Conservation (phyloP, 2,329 filamentous ascomycete genomes). For the Aspergillus sp. region DNA sequence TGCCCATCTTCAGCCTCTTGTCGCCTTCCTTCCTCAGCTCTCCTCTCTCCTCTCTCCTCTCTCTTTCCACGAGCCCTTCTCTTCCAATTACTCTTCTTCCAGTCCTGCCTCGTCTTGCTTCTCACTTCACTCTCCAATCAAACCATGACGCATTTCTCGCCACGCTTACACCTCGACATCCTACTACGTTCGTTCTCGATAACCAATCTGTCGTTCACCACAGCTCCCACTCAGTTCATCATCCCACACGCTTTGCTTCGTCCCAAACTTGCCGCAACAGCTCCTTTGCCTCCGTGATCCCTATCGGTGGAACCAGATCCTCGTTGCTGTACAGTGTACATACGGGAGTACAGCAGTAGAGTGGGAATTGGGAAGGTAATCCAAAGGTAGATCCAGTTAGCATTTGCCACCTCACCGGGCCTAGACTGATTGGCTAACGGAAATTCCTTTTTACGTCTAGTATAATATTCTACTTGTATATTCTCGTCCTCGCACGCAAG, state of each 20-base stretch:
- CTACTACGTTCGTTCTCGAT: slow-evolving; percentile 18
- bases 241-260: background rate
- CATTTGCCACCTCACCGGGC: slow-evolving; percentile 4
- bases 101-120: slow-evolving; percentile 1
- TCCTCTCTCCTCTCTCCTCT: background rate
- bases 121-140: slow-evolving; percentile 8
- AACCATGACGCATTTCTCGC: slow-evolving; percentile 30
- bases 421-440: background rate
- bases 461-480: slow-evolving; percentile 2
- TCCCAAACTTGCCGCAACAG: background rate
- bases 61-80: background rate
- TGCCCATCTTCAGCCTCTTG: slow-evolving; percentile 6
- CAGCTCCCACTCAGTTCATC: slow-evolving; percentile 2
- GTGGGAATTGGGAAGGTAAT: no score
- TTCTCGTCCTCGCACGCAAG: background rate
- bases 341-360: no score
- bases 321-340: no score
- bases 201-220: slow-evolving; percentile 1
- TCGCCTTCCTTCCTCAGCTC: slow-evolving; percentile 1
- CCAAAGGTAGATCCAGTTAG: no score
- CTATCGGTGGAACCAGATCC: no score
- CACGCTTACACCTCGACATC: slow-evolving; percentile 16
- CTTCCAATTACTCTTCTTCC: background rate
- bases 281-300: slow-evolving; percentile 4
- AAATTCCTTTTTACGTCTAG: background rate